Evolutionary conservation across 129 eudicot species (phyloP).

Genomic region (Ambrosia trifida): DNA sequence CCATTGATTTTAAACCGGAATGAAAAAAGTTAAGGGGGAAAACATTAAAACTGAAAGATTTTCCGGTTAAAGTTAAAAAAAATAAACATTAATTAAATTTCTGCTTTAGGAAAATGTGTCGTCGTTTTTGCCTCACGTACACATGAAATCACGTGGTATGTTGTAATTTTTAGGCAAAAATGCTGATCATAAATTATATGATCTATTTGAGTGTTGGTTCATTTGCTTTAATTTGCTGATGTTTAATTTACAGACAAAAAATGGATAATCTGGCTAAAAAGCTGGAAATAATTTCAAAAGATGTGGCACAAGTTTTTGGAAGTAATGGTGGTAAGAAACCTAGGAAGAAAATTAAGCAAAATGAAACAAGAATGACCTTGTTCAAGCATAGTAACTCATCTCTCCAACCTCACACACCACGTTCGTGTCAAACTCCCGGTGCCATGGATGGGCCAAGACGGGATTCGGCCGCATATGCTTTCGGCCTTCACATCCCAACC

Average conservation of each 20-base stretch:
- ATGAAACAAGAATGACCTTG: conserved; percentile 49
- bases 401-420: conserved; percentile 39
- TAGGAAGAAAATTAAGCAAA: conserved; percentile 43
- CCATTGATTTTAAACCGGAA: too few species aligned
- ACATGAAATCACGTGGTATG: too few species aligned
- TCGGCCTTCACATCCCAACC: conserved; percentile 56
- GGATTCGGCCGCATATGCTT: conserved; percentile 44
- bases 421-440: conserved; percentile 38
- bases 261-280: conserved; percentile 53
- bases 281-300: conserved; percentile 62
- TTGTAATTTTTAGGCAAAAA: too few species aligned
- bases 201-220: too few species aligned
- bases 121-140: too few species aligned
- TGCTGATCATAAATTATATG: too few species aligned
- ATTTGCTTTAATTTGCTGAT: too few species aligned
- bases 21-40: too few species aligned
- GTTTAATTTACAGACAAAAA: conserved; percentile 51
- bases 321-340: conserved; percentile 30
- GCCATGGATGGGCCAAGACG: conserved; percentile 33
- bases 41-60: too few species aligned
- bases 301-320: conserved; percentile 43
- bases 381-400: conserved; percentile 57
- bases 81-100: too few species aligned
- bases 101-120: too few species aligned
- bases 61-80: too few species aligned